These are phyloP conservation scores for Trichoderma sp. DNA, from an alignment of 2,329 filamentous ascomycete genomes.

Conservation along the genomic window DNA sequence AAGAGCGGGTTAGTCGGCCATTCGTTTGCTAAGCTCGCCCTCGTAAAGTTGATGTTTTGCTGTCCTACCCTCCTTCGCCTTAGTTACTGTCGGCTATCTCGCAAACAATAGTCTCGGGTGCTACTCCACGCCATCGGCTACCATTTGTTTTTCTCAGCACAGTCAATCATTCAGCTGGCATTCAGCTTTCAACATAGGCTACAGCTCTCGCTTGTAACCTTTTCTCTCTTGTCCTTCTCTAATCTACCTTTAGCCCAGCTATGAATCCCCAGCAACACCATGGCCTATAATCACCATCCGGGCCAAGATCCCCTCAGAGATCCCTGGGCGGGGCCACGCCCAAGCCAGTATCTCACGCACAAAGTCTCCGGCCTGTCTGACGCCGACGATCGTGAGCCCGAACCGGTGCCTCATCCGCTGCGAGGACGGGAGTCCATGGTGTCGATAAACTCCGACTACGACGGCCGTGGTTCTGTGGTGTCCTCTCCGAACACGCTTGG, in stretches of 20 bases:
- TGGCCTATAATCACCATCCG: constrained; percentile 40
- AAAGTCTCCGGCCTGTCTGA: constrained; percentile 43
- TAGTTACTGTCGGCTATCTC: background rate
- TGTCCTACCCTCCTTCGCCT: background rate
- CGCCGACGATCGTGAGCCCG: constrained; percentile 35
- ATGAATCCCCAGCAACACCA: constrained; percentile 34
- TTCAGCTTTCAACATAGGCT: background rate
- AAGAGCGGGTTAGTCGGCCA: background rate
- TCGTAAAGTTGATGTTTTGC: background rate
- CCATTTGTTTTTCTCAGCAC: background rate
- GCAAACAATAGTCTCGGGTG: background rate
- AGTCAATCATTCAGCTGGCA: background rate
- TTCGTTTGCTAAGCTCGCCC: background rate
- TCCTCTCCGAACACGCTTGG: constrained; percentile 28
- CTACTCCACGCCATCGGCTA: background rate
- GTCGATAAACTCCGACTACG: constrained; percentile 30
- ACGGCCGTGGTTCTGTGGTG: constrained; percentile 26
- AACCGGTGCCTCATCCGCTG: constrained; percentile 33
- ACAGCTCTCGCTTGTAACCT: background rate
- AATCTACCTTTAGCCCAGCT: constrained; percentile 31
- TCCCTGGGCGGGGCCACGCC: constrained; percentile 29
- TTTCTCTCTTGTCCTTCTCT: background rate
- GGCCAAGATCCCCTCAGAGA: constrained; percentile 38
- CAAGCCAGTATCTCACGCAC: constrained; percentile 37
- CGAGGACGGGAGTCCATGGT: constrained; percentile 36